Evolutionary conservation across 1,284 basidiomycete genomes (phyloP).

Genomic region (Apiotrichum mycotoxinovorans): DNA sequence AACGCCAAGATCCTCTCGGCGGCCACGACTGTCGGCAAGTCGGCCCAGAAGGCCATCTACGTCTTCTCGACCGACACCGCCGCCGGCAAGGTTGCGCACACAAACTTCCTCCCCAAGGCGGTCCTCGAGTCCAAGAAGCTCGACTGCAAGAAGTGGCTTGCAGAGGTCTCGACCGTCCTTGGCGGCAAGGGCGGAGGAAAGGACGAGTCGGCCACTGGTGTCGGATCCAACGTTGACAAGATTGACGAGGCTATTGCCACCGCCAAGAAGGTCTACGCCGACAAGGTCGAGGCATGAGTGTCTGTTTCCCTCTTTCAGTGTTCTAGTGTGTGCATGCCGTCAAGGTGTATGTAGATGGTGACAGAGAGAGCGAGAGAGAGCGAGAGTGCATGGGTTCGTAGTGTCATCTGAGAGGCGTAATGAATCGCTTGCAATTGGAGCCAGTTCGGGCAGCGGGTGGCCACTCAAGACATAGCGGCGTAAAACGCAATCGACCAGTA

Average conservation of each 20-base stretch:
- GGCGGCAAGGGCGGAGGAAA: constrained; percentile 95
- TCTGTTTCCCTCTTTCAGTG: no score
- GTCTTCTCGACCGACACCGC: constrained; percentile 74
- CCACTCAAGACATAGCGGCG: no score
- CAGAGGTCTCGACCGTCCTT: constrained; percentile 67
- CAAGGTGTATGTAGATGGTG: no score
- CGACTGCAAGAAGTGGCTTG: constrained; percentile 79
- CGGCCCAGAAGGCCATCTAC: constrained; percentile 78
- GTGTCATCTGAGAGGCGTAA: background rate
- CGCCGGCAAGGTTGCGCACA: constrained; percentile 76
- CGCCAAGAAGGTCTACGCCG: constrained; percentile 48
- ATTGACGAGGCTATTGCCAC: constrained; percentile 66
- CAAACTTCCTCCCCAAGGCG: constrained; percentile 77
- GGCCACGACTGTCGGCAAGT: constrained; percentile 66
- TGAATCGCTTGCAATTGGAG: no score
- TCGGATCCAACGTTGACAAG: constrained; percentile 65
- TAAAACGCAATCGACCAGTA: no score
- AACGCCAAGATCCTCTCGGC: constrained; percentile 67
- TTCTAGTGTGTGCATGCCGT: no score
- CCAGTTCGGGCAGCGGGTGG: no score
- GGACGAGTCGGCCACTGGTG: constrained; percentile 81
- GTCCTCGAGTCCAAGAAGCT: constrained; percentile 55
- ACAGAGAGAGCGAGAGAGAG: no score
- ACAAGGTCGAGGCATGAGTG: constrained; percentile 16
- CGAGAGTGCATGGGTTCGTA: background rate